Conservation (phyloP, 257 asterid genomes). For the Sherardia arvensis region DNA sequence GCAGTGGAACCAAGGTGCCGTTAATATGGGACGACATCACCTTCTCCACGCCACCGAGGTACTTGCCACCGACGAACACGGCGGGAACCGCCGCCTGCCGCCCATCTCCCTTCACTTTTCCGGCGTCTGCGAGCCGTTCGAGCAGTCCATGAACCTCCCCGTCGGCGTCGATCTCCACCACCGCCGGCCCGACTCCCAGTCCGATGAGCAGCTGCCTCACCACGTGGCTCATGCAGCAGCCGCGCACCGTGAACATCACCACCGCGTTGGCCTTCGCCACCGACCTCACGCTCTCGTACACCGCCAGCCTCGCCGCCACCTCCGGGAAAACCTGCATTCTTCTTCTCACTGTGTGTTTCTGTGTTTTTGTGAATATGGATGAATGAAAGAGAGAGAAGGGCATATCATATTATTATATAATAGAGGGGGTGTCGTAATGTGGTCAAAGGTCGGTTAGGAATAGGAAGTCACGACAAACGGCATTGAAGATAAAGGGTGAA, state of each 20-base stretch:
- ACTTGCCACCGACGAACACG: constrained; percentile 75
- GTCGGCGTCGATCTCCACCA: constrained; percentile 75
- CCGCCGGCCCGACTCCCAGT: constrained; percentile 73
- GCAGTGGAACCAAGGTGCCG: constrained; percentile 78
- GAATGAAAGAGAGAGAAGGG: background rate
- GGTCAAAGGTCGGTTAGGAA: constrained; percentile 6
- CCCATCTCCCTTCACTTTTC: background rate
- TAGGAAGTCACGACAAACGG: constrained; percentile 1
- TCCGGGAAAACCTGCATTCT: constrained; percentile 39
- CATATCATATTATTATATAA: too few relatives aligned
- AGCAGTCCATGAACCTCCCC: constrained; percentile 46
- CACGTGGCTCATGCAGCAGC: constrained; percentile 94
- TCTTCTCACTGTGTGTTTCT: background rate
- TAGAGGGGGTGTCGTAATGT: background rate
- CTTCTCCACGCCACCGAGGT: constrained; percentile 67
- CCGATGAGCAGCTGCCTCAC: constrained; percentile 77
- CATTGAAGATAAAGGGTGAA: background rate
- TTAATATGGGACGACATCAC: constrained; percentile 77
- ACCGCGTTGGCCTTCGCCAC: constrained; percentile 65
- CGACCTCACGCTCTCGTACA: constrained; percentile 37
- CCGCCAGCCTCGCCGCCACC: constrained; percentile 20
- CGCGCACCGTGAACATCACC: constrained; percentile 73
- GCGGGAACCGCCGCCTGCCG: constrained; percentile 49
- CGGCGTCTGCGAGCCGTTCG: constrained; percentile 31
- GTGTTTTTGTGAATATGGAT: background rate